Percentiles rank a stretch among this genome's conserved stretches.
Evolutionary conservation across 768 basidiomycete genomes (phyloP).

Genomic region (Mycena galericulata): DNA sequence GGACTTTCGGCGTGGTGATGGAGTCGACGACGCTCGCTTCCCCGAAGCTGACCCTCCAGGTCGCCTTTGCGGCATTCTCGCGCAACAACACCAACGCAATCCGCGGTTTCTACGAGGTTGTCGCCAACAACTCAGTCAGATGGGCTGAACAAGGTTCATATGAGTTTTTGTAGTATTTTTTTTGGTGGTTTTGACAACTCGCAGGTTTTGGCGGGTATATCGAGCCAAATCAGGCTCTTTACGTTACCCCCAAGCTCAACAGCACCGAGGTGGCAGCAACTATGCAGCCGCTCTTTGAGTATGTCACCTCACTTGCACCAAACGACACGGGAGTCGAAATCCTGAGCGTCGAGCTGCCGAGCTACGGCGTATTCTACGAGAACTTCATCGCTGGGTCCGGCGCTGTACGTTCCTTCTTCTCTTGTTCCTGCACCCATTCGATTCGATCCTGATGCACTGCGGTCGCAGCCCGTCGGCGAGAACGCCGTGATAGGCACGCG

Average conservation of each 20-base stretch:
- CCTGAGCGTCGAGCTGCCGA: conserved; percentile 36
- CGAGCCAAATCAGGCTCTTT: conserved; percentile 37
- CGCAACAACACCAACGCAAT: conserved; percentile 33
- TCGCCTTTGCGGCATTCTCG: conserved; percentile 36
- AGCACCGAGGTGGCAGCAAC: conserved; percentile 41
- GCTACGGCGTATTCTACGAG: conserved; percentile 42
- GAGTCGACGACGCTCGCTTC: conserved; percentile 38
- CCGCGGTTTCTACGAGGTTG: conserved; percentile 39
- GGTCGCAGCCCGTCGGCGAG: conserved; percentile 37
- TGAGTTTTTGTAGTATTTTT: background rate
- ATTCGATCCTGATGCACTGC: background rate
- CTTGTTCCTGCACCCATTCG: background rate
- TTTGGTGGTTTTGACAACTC: background rate
- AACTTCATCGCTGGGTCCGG: conserved; percentile 38
- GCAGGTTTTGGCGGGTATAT: conserved; percentile 52
- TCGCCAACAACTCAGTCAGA: conserved; percentile 37
- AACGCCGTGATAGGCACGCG: conserved; percentile 41
- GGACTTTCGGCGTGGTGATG: conserved; percentile 43
- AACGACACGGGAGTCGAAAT: conserved; percentile 34
- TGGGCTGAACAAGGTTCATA: conserved; percentile 43
- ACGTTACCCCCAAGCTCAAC: conserved; percentile 47
- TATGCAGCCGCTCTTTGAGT: conserved; percentile 41
- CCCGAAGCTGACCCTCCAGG: conserved; percentile 38
- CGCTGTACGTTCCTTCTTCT: conserved; percentile 36
- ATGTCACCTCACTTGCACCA: conserved; percentile 29